These are phyloP conservation scores for Pelargonium australe DNA, from an alignment of 441 rosid genomes.

Conservation along the genomic window DNA sequence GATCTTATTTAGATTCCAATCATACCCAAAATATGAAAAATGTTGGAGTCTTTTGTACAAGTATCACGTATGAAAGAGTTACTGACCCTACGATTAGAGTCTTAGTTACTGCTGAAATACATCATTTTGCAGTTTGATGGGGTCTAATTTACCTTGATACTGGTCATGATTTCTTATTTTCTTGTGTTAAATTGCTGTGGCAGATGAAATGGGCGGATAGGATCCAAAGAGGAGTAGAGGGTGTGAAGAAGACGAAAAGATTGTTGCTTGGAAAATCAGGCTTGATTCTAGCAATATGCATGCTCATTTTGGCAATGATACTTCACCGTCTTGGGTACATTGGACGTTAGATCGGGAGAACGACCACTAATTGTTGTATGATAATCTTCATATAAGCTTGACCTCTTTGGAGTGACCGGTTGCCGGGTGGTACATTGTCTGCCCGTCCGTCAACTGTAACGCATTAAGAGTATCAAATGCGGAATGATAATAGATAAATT, in stretches of 20 bases:
- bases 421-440: too few species aligned
- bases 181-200: constrained; percentile 6
- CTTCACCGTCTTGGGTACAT: constrained; percentile 74
- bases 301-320: constrained; percentile 68
- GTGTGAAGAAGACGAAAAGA: constrained; percentile 70
- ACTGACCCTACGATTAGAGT: too few species aligned
- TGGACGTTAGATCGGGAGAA: constrained; percentile 22
- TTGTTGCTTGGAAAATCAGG: constrained; percentile 86
- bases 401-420: background rate
- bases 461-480: too few species aligned
- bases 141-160: background rate
- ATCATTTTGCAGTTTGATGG: too few species aligned
- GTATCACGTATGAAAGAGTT: too few species aligned
- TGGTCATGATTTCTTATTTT: background rate
- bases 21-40: too few species aligned
- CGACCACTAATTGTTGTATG: background rate
- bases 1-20: too few species aligned
- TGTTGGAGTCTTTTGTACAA: too few species aligned
- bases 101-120: too few species aligned
- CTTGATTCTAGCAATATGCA: constrained; percentile 67
- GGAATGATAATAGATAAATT: too few species aligned
- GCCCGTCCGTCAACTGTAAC: too few species aligned
- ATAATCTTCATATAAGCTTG: background rate
- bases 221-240: constrained; percentile 67
- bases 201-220: constrained; percentile 93